Evolutionary conservation across 352 stramenopile species (phyloP).

Genomic region (Blastocystis sp.): DNA sequence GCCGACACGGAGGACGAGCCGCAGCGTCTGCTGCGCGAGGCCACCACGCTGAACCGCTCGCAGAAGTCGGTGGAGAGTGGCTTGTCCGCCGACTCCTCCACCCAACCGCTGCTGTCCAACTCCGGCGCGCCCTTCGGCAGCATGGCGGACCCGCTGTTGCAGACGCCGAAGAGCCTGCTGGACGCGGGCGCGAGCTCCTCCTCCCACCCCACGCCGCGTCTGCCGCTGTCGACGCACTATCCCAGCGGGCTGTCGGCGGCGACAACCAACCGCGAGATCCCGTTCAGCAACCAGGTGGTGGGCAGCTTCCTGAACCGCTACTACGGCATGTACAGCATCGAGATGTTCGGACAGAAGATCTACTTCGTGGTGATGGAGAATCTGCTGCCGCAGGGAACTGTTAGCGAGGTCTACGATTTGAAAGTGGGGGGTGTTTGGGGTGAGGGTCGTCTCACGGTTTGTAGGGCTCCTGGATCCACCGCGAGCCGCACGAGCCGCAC

Average conservation of each 20-base stretch:
- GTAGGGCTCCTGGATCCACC: conserved; percentile 52
- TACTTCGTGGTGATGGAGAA: conserved; percentile 68
- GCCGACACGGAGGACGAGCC: background rate
- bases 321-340: conserved; percentile 40
- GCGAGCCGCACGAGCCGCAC: conserved; percentile 33
- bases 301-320: conserved; percentile 65
- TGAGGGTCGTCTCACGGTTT: background rate
- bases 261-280: background rate
- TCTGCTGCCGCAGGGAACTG: conserved; percentile 3
- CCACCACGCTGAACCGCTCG: background rate
- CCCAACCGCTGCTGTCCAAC: background rate
- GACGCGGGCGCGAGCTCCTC: background rate
- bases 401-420: conserved; percentile 50
- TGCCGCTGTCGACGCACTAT: background rate
- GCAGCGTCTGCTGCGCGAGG: background rate
- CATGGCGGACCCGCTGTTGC: background rate
- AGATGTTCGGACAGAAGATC: conserved; percentile 45
- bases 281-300: background rate
- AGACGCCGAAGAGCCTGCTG: background rate
- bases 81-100: background rate
- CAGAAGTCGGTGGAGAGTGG: background rate
- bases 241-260: background rate
- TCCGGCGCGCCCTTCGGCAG: background rate
- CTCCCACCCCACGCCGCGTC: conserved; percentile 5
- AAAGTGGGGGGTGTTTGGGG: background rate